Conservation (phyloP, 352 stramenopile genomes). For the Pythium periplocum region DNA sequence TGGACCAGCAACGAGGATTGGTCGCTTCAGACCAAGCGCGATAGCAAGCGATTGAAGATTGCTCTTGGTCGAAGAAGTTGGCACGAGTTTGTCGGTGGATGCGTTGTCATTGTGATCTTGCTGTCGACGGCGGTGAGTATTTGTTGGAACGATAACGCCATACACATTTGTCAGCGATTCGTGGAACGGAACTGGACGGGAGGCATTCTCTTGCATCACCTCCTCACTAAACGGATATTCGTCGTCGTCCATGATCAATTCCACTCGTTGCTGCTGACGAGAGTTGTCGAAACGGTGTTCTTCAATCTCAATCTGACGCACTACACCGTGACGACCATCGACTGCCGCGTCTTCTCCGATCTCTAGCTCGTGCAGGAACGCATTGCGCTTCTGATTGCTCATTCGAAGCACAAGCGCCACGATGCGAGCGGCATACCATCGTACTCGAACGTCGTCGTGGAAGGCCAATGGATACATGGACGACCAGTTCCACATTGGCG, state of each 20-base stretch:
- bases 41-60: constrained; percentile 82
- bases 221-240: background rate
- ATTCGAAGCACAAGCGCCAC: constrained; percentile 64
- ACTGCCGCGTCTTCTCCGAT: constrained; percentile 45
- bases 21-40: constrained; percentile 67
- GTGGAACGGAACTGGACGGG: constrained; percentile 43
- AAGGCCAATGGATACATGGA: constrained; percentile 78
- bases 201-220: background rate
- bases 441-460: constrained; percentile 45
- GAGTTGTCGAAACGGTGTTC: constrained; percentile 37
- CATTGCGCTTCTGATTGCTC: constrained; percentile 54
- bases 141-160: constrained; percentile 71
- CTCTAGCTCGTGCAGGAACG: constrained; percentile 49
- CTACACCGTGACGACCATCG: constrained; percentile 22
- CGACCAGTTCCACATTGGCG: constrained; percentile 75
- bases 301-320: constrained; percentile 56
- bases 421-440: constrained; percentile 58
- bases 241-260: constrained; percentile 7
- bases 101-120: constrained; percentile 1
- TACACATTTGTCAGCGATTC: constrained; percentile 78
- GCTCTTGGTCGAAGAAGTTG: constrained; percentile 63
- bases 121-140: constrained; percentile 21
- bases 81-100: constrained; percentile 33
- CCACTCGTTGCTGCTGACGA: constrained; percentile 47
- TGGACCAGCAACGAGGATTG: constrained; percentile 66